Conservation (phyloP, 768 basidiomycete genomes). For the Gloeostereum incarnatum region DNA sequence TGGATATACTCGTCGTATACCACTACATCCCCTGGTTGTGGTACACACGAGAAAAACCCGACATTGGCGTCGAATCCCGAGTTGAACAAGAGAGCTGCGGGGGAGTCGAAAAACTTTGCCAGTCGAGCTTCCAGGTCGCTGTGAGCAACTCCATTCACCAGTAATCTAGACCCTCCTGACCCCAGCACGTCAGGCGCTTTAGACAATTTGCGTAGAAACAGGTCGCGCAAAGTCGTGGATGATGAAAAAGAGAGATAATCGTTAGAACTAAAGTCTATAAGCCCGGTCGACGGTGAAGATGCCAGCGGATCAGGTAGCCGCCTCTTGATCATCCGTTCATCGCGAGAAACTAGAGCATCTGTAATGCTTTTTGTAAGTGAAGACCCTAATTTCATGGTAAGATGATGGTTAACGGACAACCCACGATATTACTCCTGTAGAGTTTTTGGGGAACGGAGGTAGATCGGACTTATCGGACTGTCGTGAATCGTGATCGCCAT, state of each 20-base stretch:
- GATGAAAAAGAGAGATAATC: slow-evolving; percentile 83
- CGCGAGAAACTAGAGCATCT: slow-evolving; percentile 60
- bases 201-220: slow-evolving; percentile 47
- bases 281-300: slow-evolving; percentile 19
- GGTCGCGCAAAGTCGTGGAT: slow-evolving; percentile 43
- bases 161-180: slow-evolving; percentile 79
- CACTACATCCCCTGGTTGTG: slow-evolving; percentile 68
- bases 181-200: slow-evolving; percentile 59
- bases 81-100: slow-evolving; percentile 76
- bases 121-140: slow-evolving; percentile 63
- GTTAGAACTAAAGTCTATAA: slow-evolving; percentile 78
- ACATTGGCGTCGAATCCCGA: slow-evolving; percentile 93
- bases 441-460: too few relatives aligned
- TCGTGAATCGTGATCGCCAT: too few relatives aligned
- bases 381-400: too few relatives aligned
- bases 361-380: too few relatives aligned
- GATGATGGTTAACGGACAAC: too few relatives aligned
- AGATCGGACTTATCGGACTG: too few relatives aligned
- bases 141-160: slow-evolving; percentile 72
- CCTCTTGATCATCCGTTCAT: slow-evolving; percentile 59
- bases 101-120: slow-evolving; percentile 47
- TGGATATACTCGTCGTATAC: slow-evolving; percentile 86
- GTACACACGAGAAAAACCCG: slow-evolving; percentile 74
- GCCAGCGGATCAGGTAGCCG: slow-evolving; percentile 49
- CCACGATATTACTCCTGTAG: too few relatives aligned